These are phyloP conservation scores for Catunica adiposa DNA, from an alignment of 2,329 filamentous ascomycete species.

Conservation along the genomic window DNA sequence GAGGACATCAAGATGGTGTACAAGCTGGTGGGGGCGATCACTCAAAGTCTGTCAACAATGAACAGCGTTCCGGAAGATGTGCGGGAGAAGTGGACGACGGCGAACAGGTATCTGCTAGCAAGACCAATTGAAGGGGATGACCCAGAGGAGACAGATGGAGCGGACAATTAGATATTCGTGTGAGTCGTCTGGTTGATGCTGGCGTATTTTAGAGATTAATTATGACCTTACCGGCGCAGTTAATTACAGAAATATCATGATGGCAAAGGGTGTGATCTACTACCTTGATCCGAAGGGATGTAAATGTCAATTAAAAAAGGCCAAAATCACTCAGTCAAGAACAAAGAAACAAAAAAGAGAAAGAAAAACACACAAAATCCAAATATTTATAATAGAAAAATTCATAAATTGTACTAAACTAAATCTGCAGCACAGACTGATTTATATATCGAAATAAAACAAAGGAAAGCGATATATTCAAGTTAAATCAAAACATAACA, in stretches of 20 bases:
- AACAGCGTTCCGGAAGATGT: constrained; percentile 4
- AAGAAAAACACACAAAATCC: background rate
- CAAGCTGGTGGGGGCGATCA: constrained; percentile 41
- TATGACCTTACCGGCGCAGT: too few relatives aligned
- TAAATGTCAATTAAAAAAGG: too few relatives aligned
- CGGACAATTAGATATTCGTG: background rate
- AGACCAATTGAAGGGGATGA: constrained; percentile 12
- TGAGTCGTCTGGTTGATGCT: background rate
- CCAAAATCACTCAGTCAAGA: too few relatives aligned
- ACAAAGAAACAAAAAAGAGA: background rate
- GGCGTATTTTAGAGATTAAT: too few relatives aligned
- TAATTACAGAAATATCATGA: too few relatives aligned
- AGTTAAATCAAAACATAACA: constrained; percentile 7
- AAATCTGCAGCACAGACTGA: constrained; percentile 1
- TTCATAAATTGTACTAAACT: background rate
- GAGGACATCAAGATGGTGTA: constrained; percentile 43
- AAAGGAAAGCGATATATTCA: background rate
- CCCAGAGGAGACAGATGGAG: background rate
- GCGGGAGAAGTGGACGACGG: constrained; percentile 7
- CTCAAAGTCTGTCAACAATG: constrained; percentile 29
- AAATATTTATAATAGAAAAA: background rate
- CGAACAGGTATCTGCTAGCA: constrained; percentile 11
- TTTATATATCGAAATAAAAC: constrained; percentile 1
- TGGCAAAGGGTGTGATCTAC: too few relatives aligned
- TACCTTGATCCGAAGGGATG: too few relatives aligned